A percentile compares a stretch with the other conserved stretches of the same genome.
Evolutionary conservation across 202 grass and related monocot species (phyloP).

Genomic region (Dendrocalamus latiflorus): DNA sequence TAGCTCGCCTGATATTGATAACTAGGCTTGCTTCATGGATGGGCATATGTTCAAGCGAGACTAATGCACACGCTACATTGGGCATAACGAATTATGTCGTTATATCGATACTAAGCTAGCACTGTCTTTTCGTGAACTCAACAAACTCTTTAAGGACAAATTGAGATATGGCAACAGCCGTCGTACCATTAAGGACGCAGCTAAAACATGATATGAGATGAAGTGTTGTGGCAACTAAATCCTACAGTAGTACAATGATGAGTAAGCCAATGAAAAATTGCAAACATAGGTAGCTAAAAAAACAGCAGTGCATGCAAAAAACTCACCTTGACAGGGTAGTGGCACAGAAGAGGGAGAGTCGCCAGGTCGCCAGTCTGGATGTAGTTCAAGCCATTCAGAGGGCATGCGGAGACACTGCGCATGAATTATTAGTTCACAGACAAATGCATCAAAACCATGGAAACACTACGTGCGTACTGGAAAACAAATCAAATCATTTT

Average conservation of each 20-base stretch:
- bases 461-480: neutral
- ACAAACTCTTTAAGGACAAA: neutral
- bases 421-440: neutral
- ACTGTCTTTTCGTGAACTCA: neutral
- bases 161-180: neutral
- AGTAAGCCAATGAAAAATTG: neutral
- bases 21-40: neutral
- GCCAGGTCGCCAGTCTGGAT: constrained; percentile 62
- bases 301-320: neutral
- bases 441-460: neutral
- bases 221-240: neutral
- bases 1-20: neutral
- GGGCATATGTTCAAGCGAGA: neutral
- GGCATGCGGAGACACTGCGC: constrained; percentile 56
- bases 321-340: constrained; percentile 88
- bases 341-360: constrained; percentile 71
- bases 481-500: constrained; percentile 7
- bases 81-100: neutral
- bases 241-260: neutral
- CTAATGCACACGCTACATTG: neutral
- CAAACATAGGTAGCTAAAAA: neutral
- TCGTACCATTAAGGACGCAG: neutral
- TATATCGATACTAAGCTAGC: neutral
- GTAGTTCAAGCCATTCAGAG: constrained; percentile 43
- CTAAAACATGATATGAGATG: neutral